Percentiles rank a stretch among this genome's conserved stretches.
These are phyloP conservation scores for Ascochyta fabae DNA, from an alignment of 2,329 filamentous ascomycete genomes.

Conservation along the genomic window DNA sequence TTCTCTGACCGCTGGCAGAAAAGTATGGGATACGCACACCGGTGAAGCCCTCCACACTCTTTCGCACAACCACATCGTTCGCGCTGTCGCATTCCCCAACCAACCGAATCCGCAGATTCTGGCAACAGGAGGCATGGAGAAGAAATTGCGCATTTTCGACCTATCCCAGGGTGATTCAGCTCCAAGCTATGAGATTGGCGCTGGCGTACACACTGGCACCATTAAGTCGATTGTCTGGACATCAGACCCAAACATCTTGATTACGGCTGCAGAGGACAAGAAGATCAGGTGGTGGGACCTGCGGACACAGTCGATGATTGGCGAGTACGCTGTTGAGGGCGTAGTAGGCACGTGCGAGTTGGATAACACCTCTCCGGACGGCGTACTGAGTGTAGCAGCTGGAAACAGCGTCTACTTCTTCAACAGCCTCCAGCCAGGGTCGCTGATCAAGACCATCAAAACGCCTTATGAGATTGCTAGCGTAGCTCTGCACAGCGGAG, in stretches of 20 bases:
- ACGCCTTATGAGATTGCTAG: slow-evolving; percentile 88
- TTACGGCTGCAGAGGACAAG: slow-evolving; percentile 90
- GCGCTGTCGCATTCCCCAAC: slow-evolving; percentile 81
- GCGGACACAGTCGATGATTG: slow-evolving; percentile 74
- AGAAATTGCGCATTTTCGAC: slow-evolving; percentile 94
- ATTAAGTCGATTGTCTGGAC: slow-evolving; percentile 99
- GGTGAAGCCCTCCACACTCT: slow-evolving; percentile 88
- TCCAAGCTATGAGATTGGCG: slow-evolving; percentile 82
- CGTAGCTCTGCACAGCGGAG: slow-evolving; percentile 82
- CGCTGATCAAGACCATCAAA: slow-evolving; percentile 77
- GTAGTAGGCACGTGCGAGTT: slow-evolving; percentile 93
- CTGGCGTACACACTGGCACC: slow-evolving; percentile 79
- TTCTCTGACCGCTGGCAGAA: slow-evolving; percentile 61
- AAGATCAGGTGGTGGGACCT: slow-evolving; percentile 95
- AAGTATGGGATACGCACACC: slow-evolving; percentile 96
- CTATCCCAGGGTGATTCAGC: slow-evolving; percentile 65
- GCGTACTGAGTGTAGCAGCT: slow-evolving; percentile 87
- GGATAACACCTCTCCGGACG: slow-evolving; percentile 66
- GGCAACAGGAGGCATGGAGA: slow-evolving; percentile 93
- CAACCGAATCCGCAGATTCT: slow-evolving; percentile 79
- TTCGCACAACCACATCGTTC: slow-evolving; percentile 93
- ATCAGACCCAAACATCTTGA: slow-evolving; percentile 82
- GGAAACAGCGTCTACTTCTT: slow-evolving; percentile 95
- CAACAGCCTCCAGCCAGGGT: slow-evolving; percentile 73
- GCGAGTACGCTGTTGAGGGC: slow-evolving; percentile 79